Evolutionary conservation across 1,284 basidiomycete genomes (phyloP), one percentile per base, ranked within the genome.

Genomic region (Trametes hirsuta): DNA sequence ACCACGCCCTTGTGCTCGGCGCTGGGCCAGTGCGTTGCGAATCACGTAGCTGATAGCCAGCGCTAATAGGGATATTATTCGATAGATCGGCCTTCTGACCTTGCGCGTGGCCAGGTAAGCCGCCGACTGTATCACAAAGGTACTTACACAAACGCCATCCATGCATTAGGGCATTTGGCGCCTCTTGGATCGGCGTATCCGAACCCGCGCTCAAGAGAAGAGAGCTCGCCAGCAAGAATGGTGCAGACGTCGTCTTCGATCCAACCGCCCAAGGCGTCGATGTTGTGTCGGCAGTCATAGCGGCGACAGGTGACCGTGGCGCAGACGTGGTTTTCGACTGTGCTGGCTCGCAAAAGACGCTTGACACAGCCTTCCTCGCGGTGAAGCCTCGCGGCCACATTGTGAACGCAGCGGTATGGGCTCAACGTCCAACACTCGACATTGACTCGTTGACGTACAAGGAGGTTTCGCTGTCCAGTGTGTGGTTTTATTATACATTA

Each of bases 321-420:
- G 49, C 39, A 9, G 49, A 51, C 49, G 40, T 51, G 24, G 49
- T 37, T 21, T 42, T 51, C 49, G 40, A 42, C 39, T 50, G 74
- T 9, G 69, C 68, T 2, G 75, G 75, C 0, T 24, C 40, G 62
- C 22, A 68, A 63, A 30, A n/a, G 25, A 58, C 56, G 25, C 51
- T 75, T 12, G 66, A 68, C 14, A 55, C 65, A 4, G 73, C 69
- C 2, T 61, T 74, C 39, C 50, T 42, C 14, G 66, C 68, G 6
- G 66, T 71, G 24, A 62, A 68, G 35, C 62, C 70, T 3, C 49
- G 71, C 11, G 74, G 74, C 1, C 66, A 59, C 30, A 63, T 74
- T 21, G 55, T 72, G 36, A 68, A 71, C 44, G 66, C 74, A 6
- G 69, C 71, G 3, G 62, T 74, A 12, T 75, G 74, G 74, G 49